Base-by-base conservation (phyloP, 2,329 filamentous ascomycete species). In the Fusarium liriodendri region DNA sequence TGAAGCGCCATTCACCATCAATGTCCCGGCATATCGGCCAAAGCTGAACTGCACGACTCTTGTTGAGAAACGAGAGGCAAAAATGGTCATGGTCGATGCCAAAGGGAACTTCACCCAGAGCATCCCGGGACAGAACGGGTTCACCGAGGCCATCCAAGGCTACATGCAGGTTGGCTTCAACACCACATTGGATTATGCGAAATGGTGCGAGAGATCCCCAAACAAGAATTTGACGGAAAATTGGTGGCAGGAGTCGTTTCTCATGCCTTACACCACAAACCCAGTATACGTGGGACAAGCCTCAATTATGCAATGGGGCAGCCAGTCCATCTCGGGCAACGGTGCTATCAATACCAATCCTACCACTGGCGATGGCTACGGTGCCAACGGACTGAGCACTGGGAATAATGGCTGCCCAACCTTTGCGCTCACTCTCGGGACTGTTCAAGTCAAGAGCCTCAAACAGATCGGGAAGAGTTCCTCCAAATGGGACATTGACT, bases 221-320 rank as follows among this genome's bases (percentile, higher is more conserved):
- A 50, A 61, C 10, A 66, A 64, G 13, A 73, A 76, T 16, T n/a
- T 20, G 11, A 69, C 68, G 1, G 59, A 54, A 25, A 59, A 45
- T 3, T 62, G 27, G 2, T 75, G 71, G 71, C 74, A 74, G 69
- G 71, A 77, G 52, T 77, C 73, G 35, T 78, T 75, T 13, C 33
- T 45, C 11, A 20, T 79, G 8, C 74, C 72, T 8, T 74, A 70
- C 35, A 61, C 68, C 32, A 69, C 50, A 9, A 45, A 45, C 5
- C 58, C 74, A 6, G 64, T 52, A 6, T 77, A 78, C 22, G 29
- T 77, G 5, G 76, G 75, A n/a, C 75, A 77, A 38, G 69, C 67
- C 5, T 75, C 75, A 0, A 38, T 77, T 6, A 72, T 79, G 55
- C 37, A 66, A 6, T 77, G 77, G 77, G 13, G 11, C 13, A 64